phyloP scores from a whole-genome alignment of 2,329 filamentous ascomycete genomes.

The Aspergillus aculeatus region DNA sequence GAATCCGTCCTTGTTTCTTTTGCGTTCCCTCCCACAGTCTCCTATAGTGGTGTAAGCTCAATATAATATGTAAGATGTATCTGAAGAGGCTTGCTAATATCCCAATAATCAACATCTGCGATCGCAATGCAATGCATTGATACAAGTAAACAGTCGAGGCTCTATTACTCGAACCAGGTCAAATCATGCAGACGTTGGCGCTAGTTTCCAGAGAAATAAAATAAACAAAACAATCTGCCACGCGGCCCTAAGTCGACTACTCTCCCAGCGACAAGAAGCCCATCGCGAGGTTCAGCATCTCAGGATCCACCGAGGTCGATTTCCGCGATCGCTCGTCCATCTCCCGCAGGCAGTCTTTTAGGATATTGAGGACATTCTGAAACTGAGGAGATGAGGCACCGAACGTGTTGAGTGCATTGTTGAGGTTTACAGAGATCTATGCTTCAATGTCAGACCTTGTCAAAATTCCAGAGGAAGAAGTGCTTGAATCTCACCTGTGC shows the following conservation, averaged over 20 bases:
- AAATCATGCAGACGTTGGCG: too few relatives aligned
- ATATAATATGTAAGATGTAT: slow-evolving; percentile 23
- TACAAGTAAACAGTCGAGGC: too few relatives aligned
- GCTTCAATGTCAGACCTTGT: neutral
- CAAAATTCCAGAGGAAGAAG: neutral
- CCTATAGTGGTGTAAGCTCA: slow-evolving; percentile 15
- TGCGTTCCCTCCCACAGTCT: neutral
- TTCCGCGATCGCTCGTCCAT: slow-evolving; percentile 22
- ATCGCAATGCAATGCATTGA: neutral
- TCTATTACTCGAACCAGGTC: too few relatives aligned
- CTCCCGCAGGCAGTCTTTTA: slow-evolving; percentile 34
- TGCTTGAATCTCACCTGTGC: slow-evolving; percentile 17
- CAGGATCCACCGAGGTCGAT: slow-evolving; percentile 25
- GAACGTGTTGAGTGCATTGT: slow-evolving; percentile 42
- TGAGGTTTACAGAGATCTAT: slow-evolving; percentile 44
- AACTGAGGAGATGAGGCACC: slow-evolving; percentile 40
- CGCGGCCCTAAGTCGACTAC: neutral
- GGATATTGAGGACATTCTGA: slow-evolving; percentile 35
- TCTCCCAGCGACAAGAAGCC: slow-evolving; percentile 32
- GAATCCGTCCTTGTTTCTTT: neutral
- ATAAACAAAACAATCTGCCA: too few relatives aligned
- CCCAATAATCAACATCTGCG: neutral
- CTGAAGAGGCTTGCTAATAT: neutral
- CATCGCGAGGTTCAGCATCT: slow-evolving; percentile 35
- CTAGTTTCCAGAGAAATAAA: too few relatives aligned